phyloP scores from a whole-genome alignment of 805 yeast species.

The Wickerhamiella cacticola region DNA sequence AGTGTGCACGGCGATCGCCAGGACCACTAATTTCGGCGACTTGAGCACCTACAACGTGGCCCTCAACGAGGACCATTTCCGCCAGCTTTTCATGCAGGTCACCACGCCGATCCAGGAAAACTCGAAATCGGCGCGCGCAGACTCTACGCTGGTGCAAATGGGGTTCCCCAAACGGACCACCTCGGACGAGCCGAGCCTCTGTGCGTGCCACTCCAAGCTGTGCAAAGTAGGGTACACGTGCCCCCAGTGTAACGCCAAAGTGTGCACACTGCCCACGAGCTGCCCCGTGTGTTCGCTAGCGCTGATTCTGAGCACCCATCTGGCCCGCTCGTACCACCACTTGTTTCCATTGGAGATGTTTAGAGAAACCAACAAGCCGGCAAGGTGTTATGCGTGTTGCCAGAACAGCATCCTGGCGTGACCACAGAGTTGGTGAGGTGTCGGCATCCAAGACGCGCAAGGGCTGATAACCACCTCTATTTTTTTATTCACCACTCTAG shows the following conservation, averaged over 20 bases:
- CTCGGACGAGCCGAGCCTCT: conserved; percentile 58
- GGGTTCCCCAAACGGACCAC: conserved; percentile 87
- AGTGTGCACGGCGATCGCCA: conserved; percentile 78
- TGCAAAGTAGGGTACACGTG: conserved; percentile 75
- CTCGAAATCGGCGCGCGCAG: conserved; percentile 36
- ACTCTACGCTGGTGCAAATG: conserved; percentile 80
- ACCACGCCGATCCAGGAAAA: conserved; percentile 82
- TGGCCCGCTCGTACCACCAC: conserved; percentile 92
- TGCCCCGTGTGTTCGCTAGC: conserved; percentile 91
- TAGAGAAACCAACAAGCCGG: conserved; percentile 39
- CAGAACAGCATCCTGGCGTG: too few species aligned
- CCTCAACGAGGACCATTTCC: conserved; percentile 75
- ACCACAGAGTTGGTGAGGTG: too few species aligned
- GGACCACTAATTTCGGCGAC: conserved; percentile 64
- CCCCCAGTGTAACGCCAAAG: conserved; percentile 77
- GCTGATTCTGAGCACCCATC: conserved; percentile 81
- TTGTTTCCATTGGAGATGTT: conserved; percentile 72
- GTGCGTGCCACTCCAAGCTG: conserved; percentile 73
- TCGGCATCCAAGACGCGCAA: too few species aligned
- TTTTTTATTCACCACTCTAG: too few species aligned
- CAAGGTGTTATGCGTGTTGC: conserved; percentile 19
- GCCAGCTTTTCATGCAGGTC: conserved; percentile 70
- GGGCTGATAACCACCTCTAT: too few species aligned
- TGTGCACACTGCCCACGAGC: conserved; percentile 76
- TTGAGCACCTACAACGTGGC: conserved; percentile 58